phyloP scores from a whole-genome alignment of 352 stramenopile species.

The Globisporangium cylindrosporum region DNA sequence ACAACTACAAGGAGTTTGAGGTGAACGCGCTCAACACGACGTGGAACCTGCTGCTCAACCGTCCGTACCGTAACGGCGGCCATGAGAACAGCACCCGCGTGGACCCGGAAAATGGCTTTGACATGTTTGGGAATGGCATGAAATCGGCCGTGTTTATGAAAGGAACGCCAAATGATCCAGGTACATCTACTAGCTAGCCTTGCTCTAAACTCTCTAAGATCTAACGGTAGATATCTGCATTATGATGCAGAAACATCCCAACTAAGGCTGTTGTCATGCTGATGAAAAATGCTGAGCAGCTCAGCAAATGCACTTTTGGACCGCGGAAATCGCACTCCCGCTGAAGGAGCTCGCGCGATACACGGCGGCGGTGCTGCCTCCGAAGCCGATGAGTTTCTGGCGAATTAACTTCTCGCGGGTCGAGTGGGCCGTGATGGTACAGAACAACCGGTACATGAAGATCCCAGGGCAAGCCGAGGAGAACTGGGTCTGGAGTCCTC shows the following conservation, averaged over 20 bases:
- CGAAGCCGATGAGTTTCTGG: slow-evolving; percentile 45
- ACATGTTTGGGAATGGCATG: slow-evolving; percentile 58
- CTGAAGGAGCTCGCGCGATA: slow-evolving; percentile 51
- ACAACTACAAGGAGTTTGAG: slow-evolving; percentile 92
- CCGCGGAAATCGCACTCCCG: slow-evolving; percentile 75
- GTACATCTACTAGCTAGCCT: slow-evolving; percentile 16
- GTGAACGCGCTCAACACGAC: slow-evolving; percentile 86
- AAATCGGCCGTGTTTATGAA: slow-evolving; percentile 47
- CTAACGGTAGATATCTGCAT: not conserved
- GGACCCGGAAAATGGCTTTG: slow-evolving; percentile 58
- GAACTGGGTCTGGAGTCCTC: slow-evolving; percentile 90
- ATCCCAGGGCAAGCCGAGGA: slow-evolving; percentile 38
- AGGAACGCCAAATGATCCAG: slow-evolving; percentile 59
- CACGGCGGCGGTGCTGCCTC: slow-evolving; percentile 35
- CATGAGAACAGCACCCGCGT: slow-evolving; percentile 81
- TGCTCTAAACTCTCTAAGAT: not conserved
- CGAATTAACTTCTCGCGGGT: slow-evolving; percentile 90
- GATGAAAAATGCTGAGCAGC: slow-evolving; percentile 10
- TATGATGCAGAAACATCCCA: not conserved
- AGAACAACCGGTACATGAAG: slow-evolving; percentile 47
- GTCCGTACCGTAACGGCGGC: slow-evolving; percentile 80
- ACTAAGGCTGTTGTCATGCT: not conserved
- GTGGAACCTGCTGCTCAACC: slow-evolving; percentile 89
- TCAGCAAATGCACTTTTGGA: slow-evolving; percentile 70
- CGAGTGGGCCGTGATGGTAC: slow-evolving; percentile 59